These are phyloP conservation scores for Candida hungchunana DNA, from an alignment of 805 yeast genomes.

Conservation along the genomic window DNA sequence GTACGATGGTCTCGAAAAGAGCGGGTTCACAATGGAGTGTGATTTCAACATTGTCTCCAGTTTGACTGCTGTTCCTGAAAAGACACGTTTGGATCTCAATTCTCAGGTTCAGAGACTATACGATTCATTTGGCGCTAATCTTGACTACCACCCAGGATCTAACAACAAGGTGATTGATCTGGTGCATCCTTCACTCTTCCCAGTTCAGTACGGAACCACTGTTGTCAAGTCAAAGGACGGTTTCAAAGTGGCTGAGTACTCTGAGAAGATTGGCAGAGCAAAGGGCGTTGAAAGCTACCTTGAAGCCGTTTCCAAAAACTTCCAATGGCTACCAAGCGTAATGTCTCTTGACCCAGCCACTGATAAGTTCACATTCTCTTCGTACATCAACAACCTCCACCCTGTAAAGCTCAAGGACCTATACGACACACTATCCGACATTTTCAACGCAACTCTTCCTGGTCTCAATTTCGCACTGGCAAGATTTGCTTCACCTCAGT, in stretches of 20 bases:
- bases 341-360: not conserved
- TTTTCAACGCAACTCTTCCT: slow-evolving; percentile 7
- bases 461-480: slow-evolving; percentile 5
- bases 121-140: slow-evolving; percentile 4
- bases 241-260: not conserved
- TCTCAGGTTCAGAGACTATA: slow-evolving; percentile 3
- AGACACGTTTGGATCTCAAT: not conserved
- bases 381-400: slow-evolving; percentile 11
- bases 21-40: slow-evolving; percentile 5
- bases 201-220: slow-evolving; percentile 10
- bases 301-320: slow-evolving; percentile 3
- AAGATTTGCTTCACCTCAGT: slow-evolving; percentile 3
- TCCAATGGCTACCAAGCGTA: slow-evolving; percentile 9
- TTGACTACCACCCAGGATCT: slow-evolving; percentile 12
- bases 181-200: slow-evolving; percentile 12
- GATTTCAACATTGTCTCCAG: slow-evolving; percentile 3
- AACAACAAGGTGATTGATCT: slow-evolving; percentile 9
- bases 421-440: not conserved
- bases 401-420: slow-evolving; percentile 2
- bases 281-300: not conserved
- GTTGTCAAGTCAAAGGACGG: not conserved
- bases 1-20: not conserved
- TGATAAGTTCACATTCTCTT: not conserved
- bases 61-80: slow-evolving; percentile 1
- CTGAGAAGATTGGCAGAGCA: slow-evolving; percentile 1